Conservation (phyloP, 176 grass and related monocot genomes). For the Musa schizocarpa region DNA sequence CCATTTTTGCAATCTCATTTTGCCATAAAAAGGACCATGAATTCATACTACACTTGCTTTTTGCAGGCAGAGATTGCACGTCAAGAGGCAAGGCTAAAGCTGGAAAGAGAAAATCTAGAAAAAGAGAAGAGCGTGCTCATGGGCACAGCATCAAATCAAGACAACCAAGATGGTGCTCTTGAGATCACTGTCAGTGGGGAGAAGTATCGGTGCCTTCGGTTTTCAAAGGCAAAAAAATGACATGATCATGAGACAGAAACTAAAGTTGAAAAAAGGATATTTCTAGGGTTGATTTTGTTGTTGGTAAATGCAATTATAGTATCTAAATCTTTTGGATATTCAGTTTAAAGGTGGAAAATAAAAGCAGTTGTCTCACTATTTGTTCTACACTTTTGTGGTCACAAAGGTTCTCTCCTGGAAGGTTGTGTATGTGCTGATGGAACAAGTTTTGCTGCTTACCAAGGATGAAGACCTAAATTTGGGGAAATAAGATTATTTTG, state of each 20-base stretch:
- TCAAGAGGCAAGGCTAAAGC: slow-evolving; percentile 78
- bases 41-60: not conserved
- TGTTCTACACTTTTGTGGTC: no score
- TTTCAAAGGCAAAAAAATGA: slow-evolving; percentile 96
- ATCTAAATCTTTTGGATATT: no score
- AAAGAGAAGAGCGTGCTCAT: slow-evolving; percentile 90
- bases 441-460: no score
- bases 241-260: not conserved
- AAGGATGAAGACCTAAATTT: no score
- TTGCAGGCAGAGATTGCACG: slow-evolving; percentile 66
- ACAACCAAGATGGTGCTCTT: slow-evolving; percentile 82
- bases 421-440: no score
- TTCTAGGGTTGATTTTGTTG: no score
- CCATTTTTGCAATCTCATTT: not conserved
- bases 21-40: not conserved
- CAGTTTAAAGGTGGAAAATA: no score
- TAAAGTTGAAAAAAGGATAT: not conserved
- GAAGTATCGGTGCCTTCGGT: slow-evolving; percentile 92
- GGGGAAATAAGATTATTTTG: no score
- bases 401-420: no score
- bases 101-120: slow-evolving; percentile 84
- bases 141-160: slow-evolving; percentile 80
- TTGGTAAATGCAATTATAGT: no score
- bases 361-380: no score
- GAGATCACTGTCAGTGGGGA: slow-evolving; percentile 95